Evolutionary conservation across 139 green algal genomes (phyloP).

Genomic region (Chlamydomonas sp.): DNA sequence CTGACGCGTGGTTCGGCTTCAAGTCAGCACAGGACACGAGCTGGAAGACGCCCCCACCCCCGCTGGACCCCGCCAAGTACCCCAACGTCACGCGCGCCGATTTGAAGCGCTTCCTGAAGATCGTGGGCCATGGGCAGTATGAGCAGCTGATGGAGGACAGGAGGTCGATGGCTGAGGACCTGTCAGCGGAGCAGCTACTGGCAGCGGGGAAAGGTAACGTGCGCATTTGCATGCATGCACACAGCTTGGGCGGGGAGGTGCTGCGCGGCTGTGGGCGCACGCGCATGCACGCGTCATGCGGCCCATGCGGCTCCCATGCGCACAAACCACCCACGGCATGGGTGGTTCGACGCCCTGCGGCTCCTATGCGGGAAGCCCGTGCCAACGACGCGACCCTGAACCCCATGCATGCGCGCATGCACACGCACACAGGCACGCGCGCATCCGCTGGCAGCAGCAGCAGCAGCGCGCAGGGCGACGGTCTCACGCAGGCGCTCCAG

Average conservation of each 20-base stretch:
- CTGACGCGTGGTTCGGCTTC: slow-evolving; percentile 29
- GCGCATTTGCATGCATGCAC: neutral
- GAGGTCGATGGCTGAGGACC: slow-evolving; percentile 21
- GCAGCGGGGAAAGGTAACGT: neutral
- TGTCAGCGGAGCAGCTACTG: slow-evolving; percentile 19
- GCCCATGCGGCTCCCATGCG: no score
- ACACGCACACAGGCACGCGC: neutral
- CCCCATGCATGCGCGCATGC: slow-evolving; percentile 10
- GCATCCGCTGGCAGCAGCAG: slow-evolving; percentile 1
- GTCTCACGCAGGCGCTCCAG: slow-evolving; percentile 60
- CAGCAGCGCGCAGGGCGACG: slow-evolving; percentile 48
- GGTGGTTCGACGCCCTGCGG: no score
- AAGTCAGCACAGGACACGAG: slow-evolving; percentile 7
- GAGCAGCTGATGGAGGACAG: slow-evolving; percentile 35
- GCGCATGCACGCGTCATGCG: no score
- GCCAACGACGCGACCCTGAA: no score
- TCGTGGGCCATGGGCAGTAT: slow-evolving; percentile 23
- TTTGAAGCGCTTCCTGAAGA: slow-evolving; percentile 28
- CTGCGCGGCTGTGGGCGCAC: no score
- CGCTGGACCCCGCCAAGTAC: slow-evolving; percentile 39
- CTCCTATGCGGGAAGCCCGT: no score
- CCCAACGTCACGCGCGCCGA: slow-evolving; percentile 32
- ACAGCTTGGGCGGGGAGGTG: no score
- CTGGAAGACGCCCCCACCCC: slow-evolving; percentile 27
- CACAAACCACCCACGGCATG: no score